Evolutionary conservation across 768 basidiomycete genomes (phyloP).

Genomic region (Tulasnella sp.): DNA sequence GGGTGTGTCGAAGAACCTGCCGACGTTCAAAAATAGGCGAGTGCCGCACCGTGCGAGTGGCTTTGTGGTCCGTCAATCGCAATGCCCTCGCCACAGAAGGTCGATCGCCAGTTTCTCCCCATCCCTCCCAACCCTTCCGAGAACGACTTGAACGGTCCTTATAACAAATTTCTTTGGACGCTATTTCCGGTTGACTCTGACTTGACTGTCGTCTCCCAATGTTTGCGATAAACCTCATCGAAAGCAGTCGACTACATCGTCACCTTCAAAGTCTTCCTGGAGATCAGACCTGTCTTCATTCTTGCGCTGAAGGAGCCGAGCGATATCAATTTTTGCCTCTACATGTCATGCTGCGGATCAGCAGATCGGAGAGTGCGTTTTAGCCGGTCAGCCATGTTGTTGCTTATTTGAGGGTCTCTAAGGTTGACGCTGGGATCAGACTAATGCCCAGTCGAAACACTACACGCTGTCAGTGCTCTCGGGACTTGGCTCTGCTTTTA

Average conservation of each 20-base stretch:
- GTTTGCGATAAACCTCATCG: conserved; percentile 7
- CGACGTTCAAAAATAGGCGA: too few relatives aligned
- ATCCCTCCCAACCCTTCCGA: conserved; percentile 1
- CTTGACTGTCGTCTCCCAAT: conserved; percentile 28
- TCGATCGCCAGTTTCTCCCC: conserved; percentile 2
- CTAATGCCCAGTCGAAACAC: conserved; percentile 21
- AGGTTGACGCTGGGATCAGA: background rate
- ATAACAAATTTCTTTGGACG: conserved; percentile 30
- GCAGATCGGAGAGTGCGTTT: conserved; percentile 24
- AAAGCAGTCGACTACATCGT: conserved; percentile 4
- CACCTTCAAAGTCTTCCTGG: conserved; percentile 24
- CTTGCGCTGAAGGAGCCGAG: conserved; percentile 25
- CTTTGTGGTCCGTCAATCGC: too few relatives aligned
- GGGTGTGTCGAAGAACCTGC: too few relatives aligned
- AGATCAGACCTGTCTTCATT: conserved; percentile 27
- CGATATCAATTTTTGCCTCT: conserved; percentile 21
- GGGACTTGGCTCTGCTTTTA: conserved; percentile 30
- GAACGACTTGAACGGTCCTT: conserved; percentile 23
- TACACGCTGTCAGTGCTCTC: conserved; percentile 28
- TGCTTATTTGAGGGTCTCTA: background rate
- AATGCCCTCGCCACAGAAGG: background rate
- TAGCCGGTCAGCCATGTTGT: conserved; percentile 23
- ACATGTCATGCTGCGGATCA: conserved; percentile 24
- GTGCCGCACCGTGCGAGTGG: too few relatives aligned
- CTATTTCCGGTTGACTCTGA: conserved; percentile 29